phyloP scores from a whole-genome alignment of 139 green algal species.

The Tetradesmus obliquus region DNA sequence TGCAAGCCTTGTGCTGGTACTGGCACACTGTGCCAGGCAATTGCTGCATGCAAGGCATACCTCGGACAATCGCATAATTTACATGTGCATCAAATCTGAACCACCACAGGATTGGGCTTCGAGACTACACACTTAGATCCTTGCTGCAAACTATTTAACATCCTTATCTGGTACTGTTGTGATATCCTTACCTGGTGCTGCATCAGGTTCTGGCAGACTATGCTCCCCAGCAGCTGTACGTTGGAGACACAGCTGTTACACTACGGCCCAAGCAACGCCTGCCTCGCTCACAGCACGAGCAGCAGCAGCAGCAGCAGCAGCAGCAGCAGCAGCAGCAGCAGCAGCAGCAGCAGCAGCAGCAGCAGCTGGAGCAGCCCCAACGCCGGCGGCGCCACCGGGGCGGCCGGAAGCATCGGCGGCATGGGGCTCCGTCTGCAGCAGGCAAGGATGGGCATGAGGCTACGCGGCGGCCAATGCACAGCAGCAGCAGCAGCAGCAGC shows the following conservation, averaged over 20 bases:
- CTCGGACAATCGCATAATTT: neutral
- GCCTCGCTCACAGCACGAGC: neutral
- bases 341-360: too few relatives aligned
- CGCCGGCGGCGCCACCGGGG: too few relatives aligned
- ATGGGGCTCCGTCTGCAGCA: neutral
- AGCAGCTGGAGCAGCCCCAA: too few relatives aligned
- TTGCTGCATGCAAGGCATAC: neutral
- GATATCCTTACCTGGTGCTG: neutral
- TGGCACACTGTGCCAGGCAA: neutral
- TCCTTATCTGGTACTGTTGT: too few relatives aligned
- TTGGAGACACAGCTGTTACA: neutral
- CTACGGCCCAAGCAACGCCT: neutral
- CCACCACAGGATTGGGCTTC: too few relatives aligned
- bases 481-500: neutral
- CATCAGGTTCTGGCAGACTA: neutral
- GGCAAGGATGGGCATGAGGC: neutral
- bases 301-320: neutral
- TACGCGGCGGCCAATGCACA: neutral
- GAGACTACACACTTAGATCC: too few relatives aligned
- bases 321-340: too few relatives aligned
- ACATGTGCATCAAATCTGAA: too few relatives aligned
- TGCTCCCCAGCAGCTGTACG: neutral
- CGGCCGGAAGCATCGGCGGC: too few relatives aligned
- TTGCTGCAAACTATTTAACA: too few relatives aligned
- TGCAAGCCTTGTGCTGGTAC: neutral